Conservation (phyloP, 2,329 filamentous ascomycete genomes). For the Paecilomyces niveus region DNA sequence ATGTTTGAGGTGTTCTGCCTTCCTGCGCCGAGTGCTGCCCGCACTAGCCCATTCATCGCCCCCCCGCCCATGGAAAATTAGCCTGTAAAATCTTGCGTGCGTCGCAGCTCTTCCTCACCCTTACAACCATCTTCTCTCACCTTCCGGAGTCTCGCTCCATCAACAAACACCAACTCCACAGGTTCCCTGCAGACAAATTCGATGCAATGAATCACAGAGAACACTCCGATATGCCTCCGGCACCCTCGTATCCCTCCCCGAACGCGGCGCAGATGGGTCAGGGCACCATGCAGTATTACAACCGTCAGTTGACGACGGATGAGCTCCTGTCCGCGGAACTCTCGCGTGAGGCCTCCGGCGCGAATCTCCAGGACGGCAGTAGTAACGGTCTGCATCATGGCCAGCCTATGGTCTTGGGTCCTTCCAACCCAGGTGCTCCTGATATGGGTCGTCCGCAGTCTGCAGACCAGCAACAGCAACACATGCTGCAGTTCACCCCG, state of each 20-base stretch:
- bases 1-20: conserved; percentile 26
- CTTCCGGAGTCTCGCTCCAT: conserved; percentile 25
- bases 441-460: conserved; percentile 32
- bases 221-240: conserved; percentile 36
- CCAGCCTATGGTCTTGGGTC: conserved; percentile 32
- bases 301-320: conserved; percentile 40
- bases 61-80: conserved; percentile 29
- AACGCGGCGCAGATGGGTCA: conserved; percentile 39
- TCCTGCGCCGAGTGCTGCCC: conserved; percentile 20
- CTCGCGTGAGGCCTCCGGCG: conserved; percentile 38
- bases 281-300: conserved; percentile 37
- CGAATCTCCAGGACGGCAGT: conserved; percentile 35
- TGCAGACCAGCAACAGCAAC: conserved; percentile 33
- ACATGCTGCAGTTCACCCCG: conserved; percentile 36
- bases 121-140: conserved; percentile 14
- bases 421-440: conserved; percentile 24
- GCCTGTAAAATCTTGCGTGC: conserved; percentile 28
- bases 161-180: conserved; percentile 13
- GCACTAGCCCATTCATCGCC: conserved; percentile 29
- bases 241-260: conserved; percentile 37
- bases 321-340: conserved; percentile 42
- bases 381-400: conserved; percentile 34
- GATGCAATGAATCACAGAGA: conserved; percentile 34
- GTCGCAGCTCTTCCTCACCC: conserved; percentile 18
- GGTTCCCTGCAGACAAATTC: conserved; percentile 6